These are phyloP conservation scores for Verticillium zaregamsianum DNA, from an alignment of 2,329 filamentous ascomycete genomes.

Conservation along the genomic window DNA sequence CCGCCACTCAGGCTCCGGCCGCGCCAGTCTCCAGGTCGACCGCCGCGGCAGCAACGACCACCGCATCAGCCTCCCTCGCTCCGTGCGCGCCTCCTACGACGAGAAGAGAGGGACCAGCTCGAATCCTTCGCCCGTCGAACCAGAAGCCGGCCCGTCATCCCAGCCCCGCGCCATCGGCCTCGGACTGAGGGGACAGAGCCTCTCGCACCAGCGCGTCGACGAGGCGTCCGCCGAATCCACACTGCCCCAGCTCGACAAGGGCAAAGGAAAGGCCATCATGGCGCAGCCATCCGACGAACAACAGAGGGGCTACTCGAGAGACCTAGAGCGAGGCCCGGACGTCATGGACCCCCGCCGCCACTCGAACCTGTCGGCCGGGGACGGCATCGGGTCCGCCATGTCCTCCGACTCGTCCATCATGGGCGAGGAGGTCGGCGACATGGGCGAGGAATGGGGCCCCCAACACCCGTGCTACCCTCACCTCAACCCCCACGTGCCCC, in stretches of 20 bases:
- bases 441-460: constrained; percentile 84
- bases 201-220: constrained; percentile 15
- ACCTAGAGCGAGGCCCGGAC: constrained; percentile 52
- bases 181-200: constrained; percentile 23
- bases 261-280: constrained; percentile 49
- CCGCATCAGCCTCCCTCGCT: constrained; percentile 49
- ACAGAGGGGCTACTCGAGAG: constrained; percentile 37
- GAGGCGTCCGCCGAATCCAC: constrained; percentile 10
- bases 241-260: constrained; percentile 35
- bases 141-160: constrained; percentile 7
- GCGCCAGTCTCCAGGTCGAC: constrained; percentile 49
- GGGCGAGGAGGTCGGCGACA: constrained; percentile 60
- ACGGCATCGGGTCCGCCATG: constrained; percentile 49
- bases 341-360: constrained; percentile 34
- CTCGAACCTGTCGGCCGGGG: constrained; percentile 45
- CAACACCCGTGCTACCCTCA: constrained; percentile 94
- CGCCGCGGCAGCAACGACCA: constrained; percentile 38
- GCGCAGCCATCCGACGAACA: constrained; percentile 30
- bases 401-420: constrained; percentile 59
- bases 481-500: constrained; percentile 82
- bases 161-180: constrained; percentile 16
- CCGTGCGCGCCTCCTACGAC: constrained; percentile 51
- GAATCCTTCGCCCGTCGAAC: constrained; percentile 13
- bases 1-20: constrained; percentile 35
- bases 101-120: constrained; percentile 27